phyloP scores from a whole-genome alignment of 2,329 filamentous ascomycete species.

The Blastomyces parvus region DNA sequence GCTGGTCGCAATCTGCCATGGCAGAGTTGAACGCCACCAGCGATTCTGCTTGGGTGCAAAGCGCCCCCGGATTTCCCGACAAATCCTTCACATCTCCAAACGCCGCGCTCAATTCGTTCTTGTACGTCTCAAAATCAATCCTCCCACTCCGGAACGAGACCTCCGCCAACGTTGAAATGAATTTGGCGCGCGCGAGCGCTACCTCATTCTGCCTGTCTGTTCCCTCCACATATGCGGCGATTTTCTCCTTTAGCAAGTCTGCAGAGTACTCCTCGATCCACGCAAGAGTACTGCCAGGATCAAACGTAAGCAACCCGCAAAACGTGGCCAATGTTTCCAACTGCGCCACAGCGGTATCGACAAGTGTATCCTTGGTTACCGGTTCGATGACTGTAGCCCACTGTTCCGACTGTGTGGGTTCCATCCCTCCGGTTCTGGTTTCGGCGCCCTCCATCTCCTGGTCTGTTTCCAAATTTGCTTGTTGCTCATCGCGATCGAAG shows the following conservation, averaged over 20 bases:
- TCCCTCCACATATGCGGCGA: slow-evolving; percentile 44
- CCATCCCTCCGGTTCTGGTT: slow-evolving; percentile 18
- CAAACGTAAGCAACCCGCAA: slow-evolving; percentile 41
- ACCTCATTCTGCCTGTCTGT: slow-evolving; percentile 43
- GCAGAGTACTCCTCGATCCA: slow-evolving; percentile 50
- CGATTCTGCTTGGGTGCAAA: slow-evolving; percentile 49
- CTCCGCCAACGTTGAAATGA: slow-evolving; percentile 48
- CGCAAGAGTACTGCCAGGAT: slow-evolving; percentile 38
- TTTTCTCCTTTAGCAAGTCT: slow-evolving; percentile 44
- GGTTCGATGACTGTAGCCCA: slow-evolving; percentile 60
- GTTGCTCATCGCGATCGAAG: slow-evolving; percentile 14
- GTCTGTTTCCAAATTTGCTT: slow-evolving; percentile 14
- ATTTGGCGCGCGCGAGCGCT: slow-evolving; percentile 47
- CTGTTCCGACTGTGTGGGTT: slow-evolving; percentile 41
- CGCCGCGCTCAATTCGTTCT: slow-evolving; percentile 33
- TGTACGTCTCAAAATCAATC: slow-evolving; percentile 46
- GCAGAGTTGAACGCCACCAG: slow-evolving; percentile 46
- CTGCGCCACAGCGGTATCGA: slow-evolving; percentile 60
- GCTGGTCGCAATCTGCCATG: slow-evolving; percentile 28
- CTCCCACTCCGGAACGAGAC: slow-evolving; percentile 45
- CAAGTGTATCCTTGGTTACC: slow-evolving; percentile 52
- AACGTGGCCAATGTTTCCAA: slow-evolving; percentile 47
- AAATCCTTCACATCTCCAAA: slow-evolving; percentile 35
- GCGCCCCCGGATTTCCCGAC: slow-evolving; percentile 38
- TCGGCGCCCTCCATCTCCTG: slow-evolving; percentile 10